A percentile compares a stretch with the other conserved stretches of the same genome.
Evolutionary conservation across 2,329 filamentous ascomycete genomes (phyloP).

Genomic region (Colletotrichum truncatum): DNA sequence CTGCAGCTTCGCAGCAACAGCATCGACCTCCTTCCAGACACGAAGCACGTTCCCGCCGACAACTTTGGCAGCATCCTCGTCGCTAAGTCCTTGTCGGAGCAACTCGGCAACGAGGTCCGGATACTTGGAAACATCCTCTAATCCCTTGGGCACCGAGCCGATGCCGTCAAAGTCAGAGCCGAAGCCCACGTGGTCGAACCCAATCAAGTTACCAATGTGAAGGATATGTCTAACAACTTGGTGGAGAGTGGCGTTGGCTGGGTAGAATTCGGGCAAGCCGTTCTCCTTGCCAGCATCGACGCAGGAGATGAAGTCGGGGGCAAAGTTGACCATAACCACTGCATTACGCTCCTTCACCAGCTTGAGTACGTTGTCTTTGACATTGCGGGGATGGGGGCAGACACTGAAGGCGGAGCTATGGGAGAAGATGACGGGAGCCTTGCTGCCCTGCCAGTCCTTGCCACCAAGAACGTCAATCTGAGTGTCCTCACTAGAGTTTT

Average conservation of each 20-base stretch:
- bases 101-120: slow-evolving; percentile 82
- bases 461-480: slow-evolving; percentile 84
- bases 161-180: slow-evolving; percentile 93
- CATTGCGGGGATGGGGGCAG: slow-evolving; percentile 90
- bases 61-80: slow-evolving; percentile 77
- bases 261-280: slow-evolving; percentile 74
- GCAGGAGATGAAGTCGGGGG: slow-evolving; percentile 85
- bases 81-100: slow-evolving; percentile 76
- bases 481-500: slow-evolving; percentile 71
- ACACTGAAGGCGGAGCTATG: slow-evolving; percentile 85
- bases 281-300: slow-evolving; percentile 64
- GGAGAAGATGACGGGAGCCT: slow-evolving; percentile 87
- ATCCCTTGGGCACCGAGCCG: slow-evolving; percentile 69
- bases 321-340: slow-evolving; percentile 92
- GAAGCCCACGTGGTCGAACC: slow-evolving; percentile 87
- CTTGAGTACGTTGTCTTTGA: slow-evolving; percentile 83
- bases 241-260: slow-evolving; percentile 75
- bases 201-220: slow-evolving; percentile 84
- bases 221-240: slow-evolving; percentile 84
- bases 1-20: slow-evolving; percentile 74
- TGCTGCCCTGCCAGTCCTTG: slow-evolving; percentile 73
- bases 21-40: slow-evolving; percentile 84
- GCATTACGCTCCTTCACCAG: slow-evolving; percentile 78
- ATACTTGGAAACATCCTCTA: slow-evolving; percentile 88
- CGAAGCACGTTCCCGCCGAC: slow-evolving; percentile 83